These are phyloP conservation scores for Cladosporium sp. DNA, from an alignment of 2,329 filamentous ascomycete genomes.

Conservation along the genomic window DNA sequence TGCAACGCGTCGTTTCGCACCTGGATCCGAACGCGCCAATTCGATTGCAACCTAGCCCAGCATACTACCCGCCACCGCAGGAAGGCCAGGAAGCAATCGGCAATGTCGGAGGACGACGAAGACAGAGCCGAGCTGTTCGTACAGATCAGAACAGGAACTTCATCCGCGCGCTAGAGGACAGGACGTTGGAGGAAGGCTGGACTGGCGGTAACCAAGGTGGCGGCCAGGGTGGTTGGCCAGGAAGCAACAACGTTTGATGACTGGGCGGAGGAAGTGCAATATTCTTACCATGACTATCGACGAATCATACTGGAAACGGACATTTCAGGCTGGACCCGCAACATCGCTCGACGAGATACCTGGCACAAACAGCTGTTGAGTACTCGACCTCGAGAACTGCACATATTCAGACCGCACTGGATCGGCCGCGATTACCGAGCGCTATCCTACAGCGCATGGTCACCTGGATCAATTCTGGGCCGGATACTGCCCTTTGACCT, in stretches of 20 bases:
- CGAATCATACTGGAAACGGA: constrained; percentile 1
- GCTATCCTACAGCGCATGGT: background rate
- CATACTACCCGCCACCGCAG: constrained; percentile 91
- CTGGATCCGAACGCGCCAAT: constrained; percentile 94
- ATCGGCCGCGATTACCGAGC: background rate
- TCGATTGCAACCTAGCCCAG: constrained; percentile 88
- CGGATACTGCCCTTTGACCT: background rate
- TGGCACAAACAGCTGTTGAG: background rate
- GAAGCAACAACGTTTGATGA: constrained; percentile 21
- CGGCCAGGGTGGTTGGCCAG: constrained; percentile 23
- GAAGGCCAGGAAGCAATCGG: constrained; percentile 72
- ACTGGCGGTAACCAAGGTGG: constrained; percentile 25
- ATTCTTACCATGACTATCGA: constrained; percentile 15
- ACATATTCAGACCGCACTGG: background rate
- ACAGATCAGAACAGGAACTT: constrained; percentile 71
- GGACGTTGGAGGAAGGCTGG: constrained; percentile 87
- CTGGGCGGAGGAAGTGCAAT: background rate
- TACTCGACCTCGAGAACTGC: background rate
- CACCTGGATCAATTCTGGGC: background rate
- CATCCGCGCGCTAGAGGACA: constrained; percentile 90
- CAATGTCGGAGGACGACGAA: constrained; percentile 73
- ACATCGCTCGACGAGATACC: background rate
- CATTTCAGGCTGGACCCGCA: background rate
- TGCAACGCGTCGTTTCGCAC: constrained; percentile 93
- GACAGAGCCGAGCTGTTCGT: constrained; percentile 54